phyloP scores from a whole-genome alignment of 805 yeast genomes.

The Starmerella ratchasimensis region DNA sequence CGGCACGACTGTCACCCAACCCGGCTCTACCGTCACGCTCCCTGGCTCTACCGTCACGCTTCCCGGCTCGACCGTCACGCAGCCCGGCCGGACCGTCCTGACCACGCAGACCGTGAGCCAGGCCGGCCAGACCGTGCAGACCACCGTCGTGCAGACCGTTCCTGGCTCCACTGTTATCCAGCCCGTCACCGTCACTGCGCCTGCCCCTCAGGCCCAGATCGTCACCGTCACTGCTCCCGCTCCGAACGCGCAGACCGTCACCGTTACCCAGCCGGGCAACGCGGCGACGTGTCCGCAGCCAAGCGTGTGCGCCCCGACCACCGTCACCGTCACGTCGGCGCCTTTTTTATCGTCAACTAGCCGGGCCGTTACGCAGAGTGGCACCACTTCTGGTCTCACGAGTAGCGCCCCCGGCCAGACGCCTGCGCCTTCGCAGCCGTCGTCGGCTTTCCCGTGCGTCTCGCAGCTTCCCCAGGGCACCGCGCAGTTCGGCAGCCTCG shows the following conservation, averaged over 20 bases:
- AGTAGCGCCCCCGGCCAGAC: conserved; percentile 26
- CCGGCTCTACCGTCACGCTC: conserved; percentile 13
- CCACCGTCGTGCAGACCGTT: conserved; percentile 11
- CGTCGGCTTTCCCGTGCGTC: conserved; percentile 12
- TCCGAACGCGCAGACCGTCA: conserved; percentile 3
- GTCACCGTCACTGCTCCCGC: conserved; percentile 13
- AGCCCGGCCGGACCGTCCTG: conserved; percentile 12
- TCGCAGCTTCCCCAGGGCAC: conserved; percentile 11
- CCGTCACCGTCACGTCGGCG: conserved; percentile 18
- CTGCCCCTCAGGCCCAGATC: conserved; percentile 14
- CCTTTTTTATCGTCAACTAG: conserved; percentile 29
- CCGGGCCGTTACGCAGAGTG: conserved; percentile 26
- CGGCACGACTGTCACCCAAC: conserved; percentile 16
- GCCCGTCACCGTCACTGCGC: neutral
- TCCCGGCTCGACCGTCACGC: conserved; percentile 16
- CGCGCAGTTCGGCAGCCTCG: conserved; percentile 6
- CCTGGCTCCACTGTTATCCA: conserved; percentile 14
- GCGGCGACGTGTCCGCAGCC: conserved; percentile 7
- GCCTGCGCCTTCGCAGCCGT: conserved; percentile 9
- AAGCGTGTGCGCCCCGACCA: conserved; percentile 8
- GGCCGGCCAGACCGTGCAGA: conserved; percentile 1
- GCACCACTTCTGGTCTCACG: conserved; percentile 28
- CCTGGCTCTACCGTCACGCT: conserved; percentile 18
- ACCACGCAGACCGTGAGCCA: conserved; percentile 3
- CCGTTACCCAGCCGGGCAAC: conserved; percentile 14